Evolutionary conservation across 164 flowering plant species (phyloP).

Genomic region (Euptelea pleiosperma): DNA sequence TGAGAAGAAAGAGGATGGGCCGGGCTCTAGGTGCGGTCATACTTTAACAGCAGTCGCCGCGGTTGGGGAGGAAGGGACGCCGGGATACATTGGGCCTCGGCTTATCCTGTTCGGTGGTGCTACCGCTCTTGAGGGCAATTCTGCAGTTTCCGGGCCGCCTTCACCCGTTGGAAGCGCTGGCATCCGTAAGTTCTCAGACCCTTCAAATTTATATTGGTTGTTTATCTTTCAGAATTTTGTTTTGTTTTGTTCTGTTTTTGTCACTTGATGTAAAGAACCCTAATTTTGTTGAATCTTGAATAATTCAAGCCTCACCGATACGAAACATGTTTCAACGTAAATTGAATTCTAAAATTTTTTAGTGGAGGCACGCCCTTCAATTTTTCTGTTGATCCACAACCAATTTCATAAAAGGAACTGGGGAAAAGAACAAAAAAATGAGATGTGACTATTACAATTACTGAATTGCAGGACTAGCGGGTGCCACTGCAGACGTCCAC

Average conservation of each 20-base stretch:
- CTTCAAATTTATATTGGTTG: neutral
- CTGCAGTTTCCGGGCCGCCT: slow-evolving; percentile 86
- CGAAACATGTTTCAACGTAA: no score
- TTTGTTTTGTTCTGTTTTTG: neutral
- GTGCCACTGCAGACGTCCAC: slow-evolving; percentile 98
- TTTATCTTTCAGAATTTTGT: neutral
- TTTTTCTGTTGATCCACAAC: no score
- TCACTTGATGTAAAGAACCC: slow-evolving; percentile 9
- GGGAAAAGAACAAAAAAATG: no score
- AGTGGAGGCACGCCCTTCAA: no score
- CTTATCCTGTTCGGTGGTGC: slow-evolving; percentile 95
- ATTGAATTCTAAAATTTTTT: no score
- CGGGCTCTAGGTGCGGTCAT: slow-evolving; percentile 97
- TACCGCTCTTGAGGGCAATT: slow-evolving; percentile 95
- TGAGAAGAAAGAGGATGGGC: slow-evolving; percentile 96
- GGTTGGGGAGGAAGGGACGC: slow-evolving; percentile 90
- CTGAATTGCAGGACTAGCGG: slow-evolving; percentile 81
- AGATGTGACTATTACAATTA: slow-evolving; percentile 3
- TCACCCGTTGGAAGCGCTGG: slow-evolving; percentile 94
- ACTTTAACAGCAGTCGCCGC: slow-evolving; percentile 94
- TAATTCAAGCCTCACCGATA: no score
- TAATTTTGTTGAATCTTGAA: slow-evolving; percentile 10
- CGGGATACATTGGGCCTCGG: slow-evolving; percentile 88
- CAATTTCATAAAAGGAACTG: neutral
- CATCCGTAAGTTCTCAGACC: slow-evolving; percentile 58